phyloP scores from a whole-genome alignment of 331 rosid species.

The Saraca asoca region DNA sequence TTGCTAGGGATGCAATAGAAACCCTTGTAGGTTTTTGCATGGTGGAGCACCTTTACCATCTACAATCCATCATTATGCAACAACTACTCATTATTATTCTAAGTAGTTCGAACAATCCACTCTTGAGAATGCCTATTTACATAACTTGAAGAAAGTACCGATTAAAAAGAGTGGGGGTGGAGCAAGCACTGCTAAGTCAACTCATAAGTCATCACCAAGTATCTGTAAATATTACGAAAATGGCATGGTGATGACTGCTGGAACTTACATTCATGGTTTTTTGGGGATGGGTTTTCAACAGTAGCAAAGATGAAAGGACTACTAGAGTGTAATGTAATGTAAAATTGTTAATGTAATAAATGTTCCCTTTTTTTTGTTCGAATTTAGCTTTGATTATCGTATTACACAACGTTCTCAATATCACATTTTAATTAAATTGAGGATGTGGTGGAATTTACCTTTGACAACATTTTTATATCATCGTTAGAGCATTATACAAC shows the following conservation, averaged over 20 bases:
- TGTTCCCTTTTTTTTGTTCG: neutral
- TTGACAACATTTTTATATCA: neutral
- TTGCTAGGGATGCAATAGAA: conserved; percentile 33
- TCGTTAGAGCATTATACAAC: too few relatives aligned
- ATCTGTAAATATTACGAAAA: conserved; percentile 46
- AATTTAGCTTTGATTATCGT: neutral
- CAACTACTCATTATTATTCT: neutral
- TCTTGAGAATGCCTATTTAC: neutral
- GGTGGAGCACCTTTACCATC: neutral
- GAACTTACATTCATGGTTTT: conserved; percentile 48
- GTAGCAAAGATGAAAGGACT: conserved; percentile 51
- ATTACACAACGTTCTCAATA: neutral
- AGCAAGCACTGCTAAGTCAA: neutral
- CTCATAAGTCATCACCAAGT: conserved; percentile 4
- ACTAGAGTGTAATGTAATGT: conserved; percentile 50
- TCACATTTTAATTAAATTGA: neutral
- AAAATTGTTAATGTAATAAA: too few relatives aligned
- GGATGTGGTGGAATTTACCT: neutral
- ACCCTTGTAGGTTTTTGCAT: conserved; percentile 36
- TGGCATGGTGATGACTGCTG: conserved; percentile 42
- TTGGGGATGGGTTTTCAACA: conserved; percentile 36
- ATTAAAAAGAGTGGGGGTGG: neutral
- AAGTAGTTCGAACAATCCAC: neutral
- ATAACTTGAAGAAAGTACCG: neutral
- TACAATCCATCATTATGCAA: neutral